Conservation (phyloP, 306 rosid species). For the Ammopiptanthus mongolicus region DNA sequence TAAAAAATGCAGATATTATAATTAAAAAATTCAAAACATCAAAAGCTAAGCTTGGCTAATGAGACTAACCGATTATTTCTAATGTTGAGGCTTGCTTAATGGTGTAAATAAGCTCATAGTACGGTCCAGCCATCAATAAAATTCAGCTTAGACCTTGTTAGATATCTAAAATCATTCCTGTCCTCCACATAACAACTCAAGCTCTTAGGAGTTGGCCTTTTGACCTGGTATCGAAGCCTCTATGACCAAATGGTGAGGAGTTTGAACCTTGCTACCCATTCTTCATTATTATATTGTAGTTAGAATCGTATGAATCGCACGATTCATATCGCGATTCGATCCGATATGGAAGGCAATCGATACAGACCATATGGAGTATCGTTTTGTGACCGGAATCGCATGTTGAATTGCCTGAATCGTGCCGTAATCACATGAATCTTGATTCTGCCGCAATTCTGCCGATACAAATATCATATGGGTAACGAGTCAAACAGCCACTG, state of each 20-base stretch:
- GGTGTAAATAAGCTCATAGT: neutral
- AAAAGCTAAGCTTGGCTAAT: neutral
- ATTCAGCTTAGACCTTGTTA: neutral
- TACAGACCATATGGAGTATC: too few species aligned
- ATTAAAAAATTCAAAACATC: neutral
- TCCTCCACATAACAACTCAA: neutral
- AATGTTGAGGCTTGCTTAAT: neutral
- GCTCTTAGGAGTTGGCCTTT: neutral
- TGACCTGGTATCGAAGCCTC: neutral
- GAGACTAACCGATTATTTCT: neutral
- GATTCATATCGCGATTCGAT: too few species aligned
- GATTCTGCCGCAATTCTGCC: too few species aligned
- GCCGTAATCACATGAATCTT: too few species aligned
- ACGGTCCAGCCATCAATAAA: neutral
- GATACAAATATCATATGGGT: too few species aligned
- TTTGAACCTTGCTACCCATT: neutral
- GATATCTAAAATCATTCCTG: neutral
- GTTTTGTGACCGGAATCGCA: too few species aligned
- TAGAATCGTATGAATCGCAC: too few species aligned
- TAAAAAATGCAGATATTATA: neutral
- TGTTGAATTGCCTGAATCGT: too few species aligned
- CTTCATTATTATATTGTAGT: neutral
- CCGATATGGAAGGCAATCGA: too few species aligned
- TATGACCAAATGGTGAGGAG: neutral
- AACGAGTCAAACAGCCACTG: too few species aligned